Evolutionary conservation across 2,329 filamentous ascomycete genomes (phyloP).

Genomic region (Clonostachys chloroleuca): DNA sequence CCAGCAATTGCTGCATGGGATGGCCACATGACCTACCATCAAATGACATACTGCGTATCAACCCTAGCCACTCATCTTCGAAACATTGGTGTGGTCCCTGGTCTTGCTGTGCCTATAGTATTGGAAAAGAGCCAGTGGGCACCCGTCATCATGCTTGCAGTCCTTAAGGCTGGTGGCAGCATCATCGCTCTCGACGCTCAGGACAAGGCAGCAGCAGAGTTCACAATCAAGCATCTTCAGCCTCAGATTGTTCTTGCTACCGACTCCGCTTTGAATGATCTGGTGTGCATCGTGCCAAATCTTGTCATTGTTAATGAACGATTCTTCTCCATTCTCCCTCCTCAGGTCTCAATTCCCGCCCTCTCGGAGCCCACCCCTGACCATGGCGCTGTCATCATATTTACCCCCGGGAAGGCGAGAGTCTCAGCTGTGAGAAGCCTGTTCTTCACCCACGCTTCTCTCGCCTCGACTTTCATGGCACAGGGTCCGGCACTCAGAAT

Average conservation of each 20-base stretch:
- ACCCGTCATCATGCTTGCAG: conserved; percentile 65
- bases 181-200: conserved; percentile 44
- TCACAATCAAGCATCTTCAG: conserved; percentile 35
- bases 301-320: conserved; percentile 35
- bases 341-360: conserved; percentile 17
- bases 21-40: conserved; percentile 33
- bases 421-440: conserved; percentile 44
- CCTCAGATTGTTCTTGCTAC: conserved; percentile 38
- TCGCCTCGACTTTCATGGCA: conserved; percentile 48
- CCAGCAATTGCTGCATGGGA: conserved; percentile 39
- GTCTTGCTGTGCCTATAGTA: conserved; percentile 59
- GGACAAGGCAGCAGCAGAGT: conserved; percentile 31
- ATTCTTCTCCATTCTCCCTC: conserved; percentile 27
- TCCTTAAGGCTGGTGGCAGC: conserved; percentile 54
- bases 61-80: conserved; percentile 39
- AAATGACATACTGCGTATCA: conserved; percentile 29
- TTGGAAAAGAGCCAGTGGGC: conserved; percentile 67
- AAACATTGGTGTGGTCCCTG: conserved; percentile 41
- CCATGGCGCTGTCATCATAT: conserved; percentile 56
- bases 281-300: conserved; percentile 31
- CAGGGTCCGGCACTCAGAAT: conserved; percentile 47
- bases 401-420: conserved; percentile 47
- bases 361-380: conserved; percentile 27
- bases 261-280: conserved; percentile 30
- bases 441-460: conserved; percentile 55